These are phyloP conservation scores for Picea glauca DNA, from an alignment of 75 land plant species.

Conservation along the genomic window DNA sequence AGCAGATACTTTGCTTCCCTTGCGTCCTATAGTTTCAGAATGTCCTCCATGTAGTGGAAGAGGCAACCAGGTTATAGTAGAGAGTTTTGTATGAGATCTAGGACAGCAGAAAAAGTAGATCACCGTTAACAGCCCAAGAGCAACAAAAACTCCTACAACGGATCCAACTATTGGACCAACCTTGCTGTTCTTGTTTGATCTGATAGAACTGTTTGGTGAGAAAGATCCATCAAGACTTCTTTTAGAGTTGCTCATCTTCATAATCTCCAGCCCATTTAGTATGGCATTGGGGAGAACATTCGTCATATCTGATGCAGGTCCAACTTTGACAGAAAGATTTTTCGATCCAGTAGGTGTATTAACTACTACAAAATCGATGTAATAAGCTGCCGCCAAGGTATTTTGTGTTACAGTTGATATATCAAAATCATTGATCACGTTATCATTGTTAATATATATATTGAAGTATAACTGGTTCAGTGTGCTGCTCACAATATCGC, in stretches of 20 bases:
- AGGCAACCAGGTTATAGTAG: conserved; percentile 53
- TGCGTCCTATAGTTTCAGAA: conserved; percentile 36
- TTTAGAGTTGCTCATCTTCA: conserved; percentile 65
- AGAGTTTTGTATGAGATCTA: conserved; percentile 23
- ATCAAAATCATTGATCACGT: conserved; percentile 52
- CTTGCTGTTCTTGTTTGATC: conserved; percentile 15
- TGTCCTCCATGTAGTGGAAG: conserved; percentile 54
- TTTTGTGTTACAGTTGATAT: conserved; percentile 22
- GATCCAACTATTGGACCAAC: conserved; percentile 36
- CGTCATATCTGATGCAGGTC: conserved; percentile 56
- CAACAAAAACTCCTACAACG: conserved; percentile 33
- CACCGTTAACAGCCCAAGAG: conserved; percentile 15
- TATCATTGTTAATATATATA: conserved; percentile 58
- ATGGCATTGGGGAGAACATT: conserved; percentile 29
- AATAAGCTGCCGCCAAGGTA: conserved; percentile 35
- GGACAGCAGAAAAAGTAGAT: conserved; percentile 26
- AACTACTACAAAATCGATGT: conserved; percentile 41
- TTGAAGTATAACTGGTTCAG: conserved; percentile 60
- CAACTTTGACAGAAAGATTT: conserved; percentile 13
- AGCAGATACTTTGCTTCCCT: conserved; percentile 39
- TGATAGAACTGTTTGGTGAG: conserved; percentile 14
- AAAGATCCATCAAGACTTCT: conserved; percentile 13
- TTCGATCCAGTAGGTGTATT: conserved; percentile 6
- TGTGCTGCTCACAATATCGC: conserved; percentile 62
- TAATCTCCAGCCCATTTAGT: conserved; percentile 85